A percentile compares a stretch with the other conserved stretches of the same genome.
Conservation (phyloP, 2,329 filamentous ascomycete species). For the Aspergillus viridinutans region DNA sequence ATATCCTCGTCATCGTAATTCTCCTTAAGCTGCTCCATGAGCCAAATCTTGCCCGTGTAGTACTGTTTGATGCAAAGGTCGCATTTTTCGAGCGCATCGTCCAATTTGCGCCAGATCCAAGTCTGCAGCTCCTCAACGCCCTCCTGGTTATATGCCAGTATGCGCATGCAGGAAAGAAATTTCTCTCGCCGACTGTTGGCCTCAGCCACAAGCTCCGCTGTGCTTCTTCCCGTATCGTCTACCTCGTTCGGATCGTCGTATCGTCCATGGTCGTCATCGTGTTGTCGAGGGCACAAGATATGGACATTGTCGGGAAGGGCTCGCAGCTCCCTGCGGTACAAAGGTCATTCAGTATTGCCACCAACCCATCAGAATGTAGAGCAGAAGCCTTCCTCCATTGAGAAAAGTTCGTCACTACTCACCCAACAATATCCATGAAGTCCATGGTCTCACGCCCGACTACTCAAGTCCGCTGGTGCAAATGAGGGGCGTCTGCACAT, state of each 20-base stretch:
- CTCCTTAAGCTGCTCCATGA: constrained; percentile 61
- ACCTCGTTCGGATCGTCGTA: constrained; percentile 56
- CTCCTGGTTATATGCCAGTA: constrained; percentile 63
- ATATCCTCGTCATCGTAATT: constrained; percentile 46
- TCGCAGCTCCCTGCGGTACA: constrained; percentile 38
- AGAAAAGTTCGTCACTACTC: constrained; percentile 12
- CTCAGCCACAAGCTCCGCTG: constrained; percentile 48
- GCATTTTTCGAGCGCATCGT: constrained; percentile 59
- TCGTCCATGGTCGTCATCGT: constrained; percentile 59
- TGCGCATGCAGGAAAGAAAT: constrained; percentile 63
- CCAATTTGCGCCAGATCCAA: constrained; percentile 56
- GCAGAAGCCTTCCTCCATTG: background rate
- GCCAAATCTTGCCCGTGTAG: constrained; percentile 63
- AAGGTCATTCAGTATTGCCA: constrained; percentile 9
- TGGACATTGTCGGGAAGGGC: constrained; percentile 50
- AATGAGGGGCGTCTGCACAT: constrained; percentile 12
- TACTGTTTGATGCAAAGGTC: constrained; percentile 69
- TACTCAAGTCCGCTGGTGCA: constrained; percentile 6
- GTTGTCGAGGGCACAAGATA: constrained; percentile 63
- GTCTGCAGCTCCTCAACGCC: constrained; percentile 57
- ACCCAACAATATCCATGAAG: constrained; percentile 42
- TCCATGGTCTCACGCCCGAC: constrained; percentile 29
- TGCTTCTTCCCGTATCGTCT: constrained; percentile 40
- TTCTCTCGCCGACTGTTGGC: constrained; percentile 55
- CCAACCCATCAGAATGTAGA: background rate